Evolutionary conservation across 441 rosid genomes (phyloP).

Genomic region (Aleurites moluccanus): DNA sequence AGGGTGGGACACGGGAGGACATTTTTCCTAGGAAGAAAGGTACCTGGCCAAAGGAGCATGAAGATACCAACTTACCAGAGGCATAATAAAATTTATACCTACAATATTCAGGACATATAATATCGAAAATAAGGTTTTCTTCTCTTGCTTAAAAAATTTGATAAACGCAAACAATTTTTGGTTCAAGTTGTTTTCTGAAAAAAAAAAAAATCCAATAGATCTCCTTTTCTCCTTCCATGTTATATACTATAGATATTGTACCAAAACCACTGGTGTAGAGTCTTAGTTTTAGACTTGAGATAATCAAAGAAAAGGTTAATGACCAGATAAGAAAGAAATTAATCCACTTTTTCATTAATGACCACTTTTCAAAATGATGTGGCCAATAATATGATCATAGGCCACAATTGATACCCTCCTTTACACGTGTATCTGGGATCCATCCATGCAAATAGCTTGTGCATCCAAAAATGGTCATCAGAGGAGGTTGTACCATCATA

Average conservation of each 20-base stretch:
- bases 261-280: neutral
- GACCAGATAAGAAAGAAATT: neutral
- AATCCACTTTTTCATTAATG: neutral
- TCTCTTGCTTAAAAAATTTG: neutral
- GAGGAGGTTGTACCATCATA: neutral
- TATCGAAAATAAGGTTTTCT: constrained; percentile 18
- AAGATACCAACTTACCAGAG: constrained; percentile 26
- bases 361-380: neutral
- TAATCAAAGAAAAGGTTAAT: neutral
- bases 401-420: neutral
- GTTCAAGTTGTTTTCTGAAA: no score
- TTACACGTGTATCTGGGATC: neutral
- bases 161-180: neutral
- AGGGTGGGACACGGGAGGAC: constrained; percentile 1
- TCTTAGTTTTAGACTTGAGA: neutral
- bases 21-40: constrained; percentile 6
- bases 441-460: neutral
- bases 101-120: constrained; percentile 25
- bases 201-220: neutral
- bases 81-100: constrained; percentile 25
- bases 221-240: neutral
- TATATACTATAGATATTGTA: neutral
- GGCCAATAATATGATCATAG: neutral
- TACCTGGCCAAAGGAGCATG: constrained; percentile 25
- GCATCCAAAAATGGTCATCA: neutral